Conservation (phyloP, 352 stramenopile genomes). For the Pythium phragmitis region DNA sequence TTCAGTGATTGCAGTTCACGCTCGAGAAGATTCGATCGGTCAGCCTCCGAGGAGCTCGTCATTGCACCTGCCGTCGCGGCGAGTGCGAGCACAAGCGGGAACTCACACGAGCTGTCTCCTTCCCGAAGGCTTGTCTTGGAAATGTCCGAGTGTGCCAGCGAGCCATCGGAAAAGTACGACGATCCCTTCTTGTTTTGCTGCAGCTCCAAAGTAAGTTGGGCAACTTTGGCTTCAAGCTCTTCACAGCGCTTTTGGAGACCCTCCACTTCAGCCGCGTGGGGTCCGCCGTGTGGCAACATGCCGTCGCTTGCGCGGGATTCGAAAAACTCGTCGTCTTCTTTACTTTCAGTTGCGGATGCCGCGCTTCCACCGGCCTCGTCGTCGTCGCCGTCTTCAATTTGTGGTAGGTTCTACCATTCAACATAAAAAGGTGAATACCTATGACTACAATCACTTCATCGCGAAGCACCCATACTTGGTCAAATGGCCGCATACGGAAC, state of each 20-base stretch:
- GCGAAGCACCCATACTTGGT: constrained; percentile 35
- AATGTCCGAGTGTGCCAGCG: constrained; percentile 60
- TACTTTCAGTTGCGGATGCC: constrained; percentile 18
- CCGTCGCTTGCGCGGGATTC: constrained; percentile 22
- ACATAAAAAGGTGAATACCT: background rate
- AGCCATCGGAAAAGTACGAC: constrained; percentile 73
- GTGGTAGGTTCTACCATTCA: constrained; percentile 47
- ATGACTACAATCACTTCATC: too few species aligned
- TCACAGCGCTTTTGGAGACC: constrained; percentile 65
- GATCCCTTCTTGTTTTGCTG: constrained; percentile 70
- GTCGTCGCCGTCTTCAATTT: constrained; percentile 44
- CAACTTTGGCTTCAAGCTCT: constrained; percentile 64
- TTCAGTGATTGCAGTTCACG: constrained; percentile 55
- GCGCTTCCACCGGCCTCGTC: constrained; percentile 4
- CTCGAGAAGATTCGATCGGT: constrained; percentile 61
- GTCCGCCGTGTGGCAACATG: constrained; percentile 3
- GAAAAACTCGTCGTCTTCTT: constrained; percentile 30
- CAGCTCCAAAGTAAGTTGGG: constrained; percentile 62
- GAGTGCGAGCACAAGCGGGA: constrained; percentile 76
- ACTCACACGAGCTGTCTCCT: constrained; percentile 76
- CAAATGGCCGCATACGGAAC: constrained; percentile 85
- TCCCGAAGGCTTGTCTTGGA: constrained; percentile 69
- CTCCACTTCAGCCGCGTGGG: constrained; percentile 38
- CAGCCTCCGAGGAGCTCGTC: constrained; percentile 67
- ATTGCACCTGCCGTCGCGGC: constrained; percentile 71